A percentile compares a stretch with the other conserved stretches of the same genome.
phyloP scores from a whole-genome alignment of 2,329 filamentous ascomycete species.

The Trichoderma endophyticum region DNA sequence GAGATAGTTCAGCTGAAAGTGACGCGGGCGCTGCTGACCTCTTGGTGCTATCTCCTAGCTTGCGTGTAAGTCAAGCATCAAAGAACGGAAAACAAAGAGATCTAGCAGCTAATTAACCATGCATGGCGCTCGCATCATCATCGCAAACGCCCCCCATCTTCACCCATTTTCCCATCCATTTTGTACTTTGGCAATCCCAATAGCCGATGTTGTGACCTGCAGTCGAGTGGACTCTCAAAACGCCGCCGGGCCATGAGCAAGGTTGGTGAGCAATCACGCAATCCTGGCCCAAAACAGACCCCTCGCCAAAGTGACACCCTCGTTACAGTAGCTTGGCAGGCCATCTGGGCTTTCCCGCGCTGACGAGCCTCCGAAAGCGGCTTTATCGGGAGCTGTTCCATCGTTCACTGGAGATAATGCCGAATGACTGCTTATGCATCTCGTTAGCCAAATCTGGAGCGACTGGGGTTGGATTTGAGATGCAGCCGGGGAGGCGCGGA shows the following conservation, averaged over 20 bases:
- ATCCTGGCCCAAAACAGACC: conserved; percentile 1
- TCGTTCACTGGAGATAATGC: background rate
- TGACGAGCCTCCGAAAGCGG: conserved; percentile 15
- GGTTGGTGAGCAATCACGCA: conserved; percentile 18
- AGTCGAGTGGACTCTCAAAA: conserved; percentile 1
- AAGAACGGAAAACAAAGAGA: background rate
- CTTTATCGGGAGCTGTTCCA: background rate
- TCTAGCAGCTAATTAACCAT: conserved; percentile 8
- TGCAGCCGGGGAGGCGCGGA: background rate
- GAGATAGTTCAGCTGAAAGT: background rate
- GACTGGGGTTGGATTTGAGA: background rate
- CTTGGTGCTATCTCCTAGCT: background rate
- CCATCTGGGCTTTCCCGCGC: background rate
- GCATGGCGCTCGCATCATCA: background rate
- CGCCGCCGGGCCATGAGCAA: conserved; percentile 14
- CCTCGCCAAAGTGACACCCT: background rate
- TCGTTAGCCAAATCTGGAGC: background rate
- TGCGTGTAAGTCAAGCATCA: conserved; percentile 6
- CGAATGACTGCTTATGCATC: background rate
- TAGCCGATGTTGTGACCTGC: conserved; percentile 3
- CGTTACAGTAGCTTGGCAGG: background rate
- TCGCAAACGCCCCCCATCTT: background rate
- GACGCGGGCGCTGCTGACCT: background rate
- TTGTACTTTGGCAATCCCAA: background rate
- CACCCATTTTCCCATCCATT: background rate